Evolutionary conservation across 495 filamentous ascomycete species (phyloP).

Genomic region (Pyronema omphalodes): DNA sequence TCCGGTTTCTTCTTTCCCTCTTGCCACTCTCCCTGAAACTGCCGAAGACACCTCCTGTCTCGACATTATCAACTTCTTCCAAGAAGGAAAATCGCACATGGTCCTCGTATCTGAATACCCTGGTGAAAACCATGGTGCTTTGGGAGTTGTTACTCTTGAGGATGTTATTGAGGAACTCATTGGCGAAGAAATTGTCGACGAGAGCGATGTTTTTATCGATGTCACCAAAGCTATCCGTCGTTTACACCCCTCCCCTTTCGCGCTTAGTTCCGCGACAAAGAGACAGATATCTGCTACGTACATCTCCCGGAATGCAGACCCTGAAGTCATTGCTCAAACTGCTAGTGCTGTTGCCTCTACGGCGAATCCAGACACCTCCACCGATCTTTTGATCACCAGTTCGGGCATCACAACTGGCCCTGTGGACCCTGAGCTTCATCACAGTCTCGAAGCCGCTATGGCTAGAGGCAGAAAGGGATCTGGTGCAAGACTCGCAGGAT

Average conservation of each 20-base stretch:
- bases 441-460: slow-evolving; percentile 38
- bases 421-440: slow-evolving; percentile 3
- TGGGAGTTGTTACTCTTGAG: slow-evolving; percentile 88
- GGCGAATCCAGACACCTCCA: slow-evolving; percentile 1
- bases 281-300: slow-evolving; percentile 16
- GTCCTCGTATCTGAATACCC: slow-evolving; percentile 83
- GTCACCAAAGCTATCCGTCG: slow-evolving; percentile 91
- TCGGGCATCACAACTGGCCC: not conserved
- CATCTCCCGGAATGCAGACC: slow-evolving; percentile 21
- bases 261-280: slow-evolving; percentile 4
- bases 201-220: slow-evolving; percentile 92
- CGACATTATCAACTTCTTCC: slow-evolving; percentile 98
- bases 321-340: slow-evolving; percentile 39
- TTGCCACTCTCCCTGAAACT: slow-evolving; percentile 89
- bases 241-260: slow-evolving; percentile 41
- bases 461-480: slow-evolving; percentile 31
- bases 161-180: slow-evolving; percentile 98
- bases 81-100: slow-evolving; percentile 98
- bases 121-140: slow-evolving; percentile 68
- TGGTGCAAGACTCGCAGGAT: slow-evolving; percentile 26
- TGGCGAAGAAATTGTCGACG: slow-evolving; percentile 75
- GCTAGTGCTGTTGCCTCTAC: slow-evolving; percentile 36
- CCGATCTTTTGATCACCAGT: not conserved
- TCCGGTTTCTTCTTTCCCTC: slow-evolving; percentile 66
- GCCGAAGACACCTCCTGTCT: slow-evolving; percentile 86